Conservation (phyloP, 805 yeast genomes). For the Ogataea pignaliae region DNA sequence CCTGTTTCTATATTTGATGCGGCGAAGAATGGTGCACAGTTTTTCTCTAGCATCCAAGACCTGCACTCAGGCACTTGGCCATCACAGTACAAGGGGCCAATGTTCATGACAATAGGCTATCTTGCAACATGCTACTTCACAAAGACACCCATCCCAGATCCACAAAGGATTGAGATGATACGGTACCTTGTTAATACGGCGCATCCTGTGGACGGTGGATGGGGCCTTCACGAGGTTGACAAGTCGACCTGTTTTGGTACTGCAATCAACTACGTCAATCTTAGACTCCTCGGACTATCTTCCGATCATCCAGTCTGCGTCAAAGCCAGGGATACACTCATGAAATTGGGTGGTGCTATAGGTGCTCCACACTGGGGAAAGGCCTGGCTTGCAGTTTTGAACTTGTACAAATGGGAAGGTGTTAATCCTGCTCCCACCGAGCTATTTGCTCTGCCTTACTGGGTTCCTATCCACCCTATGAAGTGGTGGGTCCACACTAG, state of each 20-base stretch:
- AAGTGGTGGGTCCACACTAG: conserved; percentile 99
- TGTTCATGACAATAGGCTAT: conserved; percentile 93
- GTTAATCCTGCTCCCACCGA: conserved; percentile 99
- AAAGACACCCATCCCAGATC: conserved; percentile 62
- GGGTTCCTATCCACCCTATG: conserved; percentile 84
- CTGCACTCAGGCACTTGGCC: conserved; percentile 80
- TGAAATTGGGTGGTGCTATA: conserved; percentile 80
- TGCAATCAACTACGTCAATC: conserved; percentile 73
- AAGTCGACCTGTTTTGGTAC: conserved; percentile 97
- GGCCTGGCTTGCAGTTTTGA: conserved; percentile 78
- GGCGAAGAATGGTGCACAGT: conserved; percentile 69
- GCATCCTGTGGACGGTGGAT: conserved; percentile 99
- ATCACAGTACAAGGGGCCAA: conserved; percentile 93
- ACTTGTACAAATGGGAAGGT: conserved; percentile 90
- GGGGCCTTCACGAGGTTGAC: conserved; percentile 94
- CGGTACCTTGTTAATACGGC: conserved; percentile 87
- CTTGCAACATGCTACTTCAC: conserved; percentile 71
- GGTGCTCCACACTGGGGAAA: conserved; percentile 98
- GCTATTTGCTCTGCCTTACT: conserved; percentile 81
- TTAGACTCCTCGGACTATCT: conserved; percentile 75
- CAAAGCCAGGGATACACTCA: conserved; percentile 70
- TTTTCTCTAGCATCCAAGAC: conserved; percentile 68
- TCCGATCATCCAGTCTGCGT: conserved; percentile 71
- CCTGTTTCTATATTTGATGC: conserved; percentile 44
- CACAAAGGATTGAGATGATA: conserved; percentile 62